A percentile compares a stretch with the other conserved stretches of the same genome.
Evolutionary conservation across 139 green algal species (phyloP).

Genomic region (Chlamydomonas incerta): DNA sequence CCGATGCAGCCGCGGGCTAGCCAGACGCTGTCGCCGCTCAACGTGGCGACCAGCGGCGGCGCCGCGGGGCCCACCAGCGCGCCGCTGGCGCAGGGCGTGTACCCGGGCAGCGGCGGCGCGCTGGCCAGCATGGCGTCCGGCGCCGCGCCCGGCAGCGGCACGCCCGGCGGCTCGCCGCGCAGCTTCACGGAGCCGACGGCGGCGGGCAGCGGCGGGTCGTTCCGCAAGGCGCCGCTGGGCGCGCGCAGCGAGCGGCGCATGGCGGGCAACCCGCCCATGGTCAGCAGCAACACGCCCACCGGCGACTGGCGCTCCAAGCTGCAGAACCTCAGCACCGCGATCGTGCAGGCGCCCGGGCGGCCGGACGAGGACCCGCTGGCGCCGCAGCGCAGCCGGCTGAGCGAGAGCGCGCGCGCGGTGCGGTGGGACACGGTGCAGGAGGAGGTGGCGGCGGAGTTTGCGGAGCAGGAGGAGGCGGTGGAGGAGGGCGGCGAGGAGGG

Average conservation of each 20-base stretch:
- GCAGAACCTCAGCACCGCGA: slow-evolving; percentile 41
- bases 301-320: slow-evolving; percentile 44
- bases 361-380: slow-evolving; percentile 2
- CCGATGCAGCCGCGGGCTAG: slow-evolving; percentile 18
- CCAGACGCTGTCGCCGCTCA: neutral
- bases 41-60: neutral
- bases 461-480: slow-evolving; percentile 3
- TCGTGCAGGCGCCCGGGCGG: neutral
- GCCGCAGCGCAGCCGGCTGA: slow-evolving; percentile 35
- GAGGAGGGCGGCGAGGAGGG: neutral
- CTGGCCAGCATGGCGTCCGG: neutral
- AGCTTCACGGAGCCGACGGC: slow-evolving; percentile 43
- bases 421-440: slow-evolving; percentile 45
- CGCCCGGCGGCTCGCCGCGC: neutral
- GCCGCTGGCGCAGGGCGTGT: neutral
- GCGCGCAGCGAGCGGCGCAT: slow-evolving; percentile 23
- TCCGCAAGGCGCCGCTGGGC: slow-evolving; percentile 4
- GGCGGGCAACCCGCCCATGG: neutral
- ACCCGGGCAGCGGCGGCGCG: slow-evolving; percentile 27
- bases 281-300: neutral
- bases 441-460: neutral
- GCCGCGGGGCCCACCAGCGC: neutral
- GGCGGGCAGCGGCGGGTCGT: slow-evolving; percentile 8
- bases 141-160: neutral
- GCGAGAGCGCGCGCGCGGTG: slow-evolving; percentile 31